Evolutionary conservation across 345 rosid genomes (phyloP).

Genomic region (Acer campestre): DNA sequence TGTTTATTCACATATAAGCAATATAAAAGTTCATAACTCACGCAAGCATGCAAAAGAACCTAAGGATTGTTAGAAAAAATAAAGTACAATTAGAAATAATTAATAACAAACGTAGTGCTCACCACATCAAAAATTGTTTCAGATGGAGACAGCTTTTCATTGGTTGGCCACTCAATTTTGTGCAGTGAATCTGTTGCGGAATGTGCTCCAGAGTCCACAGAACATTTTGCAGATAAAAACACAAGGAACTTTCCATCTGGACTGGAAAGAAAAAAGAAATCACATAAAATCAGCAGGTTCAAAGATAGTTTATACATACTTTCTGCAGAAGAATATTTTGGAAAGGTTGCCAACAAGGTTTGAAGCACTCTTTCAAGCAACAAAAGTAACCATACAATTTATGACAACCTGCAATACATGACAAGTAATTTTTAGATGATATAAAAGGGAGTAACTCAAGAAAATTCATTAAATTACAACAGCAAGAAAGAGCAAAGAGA

Average conservation of each 20-base stretch:
- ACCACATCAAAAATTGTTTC: conserved; percentile 71
- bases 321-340: background rate
- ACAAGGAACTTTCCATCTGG: conserved; percentile 82
- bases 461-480: background rate
- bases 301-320: background rate
- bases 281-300: background rate
- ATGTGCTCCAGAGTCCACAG: conserved; percentile 85
- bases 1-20: background rate
- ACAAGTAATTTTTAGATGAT: background rate
- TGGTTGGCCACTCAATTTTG: conserved; percentile 72
- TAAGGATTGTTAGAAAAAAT: background rate
- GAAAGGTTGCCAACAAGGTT: background rate
- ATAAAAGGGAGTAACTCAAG: background rate
- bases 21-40: conserved; percentile 1
- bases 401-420: background rate
- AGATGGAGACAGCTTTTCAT: conserved; percentile 43
- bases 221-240: conserved; percentile 66
- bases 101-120: conserved; percentile 24
- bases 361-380: background rate
- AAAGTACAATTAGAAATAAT: background rate
- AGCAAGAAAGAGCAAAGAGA: background rate
- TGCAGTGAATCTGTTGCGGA: conserved; percentile 74
- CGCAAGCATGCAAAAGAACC: background rate
- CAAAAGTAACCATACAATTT: background rate
- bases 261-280: conserved; percentile 47